Base-by-base conservation (phyloP, 2,329 filamentous ascomycete species). In the Fusarium pseudoanthophilum region DNA sequence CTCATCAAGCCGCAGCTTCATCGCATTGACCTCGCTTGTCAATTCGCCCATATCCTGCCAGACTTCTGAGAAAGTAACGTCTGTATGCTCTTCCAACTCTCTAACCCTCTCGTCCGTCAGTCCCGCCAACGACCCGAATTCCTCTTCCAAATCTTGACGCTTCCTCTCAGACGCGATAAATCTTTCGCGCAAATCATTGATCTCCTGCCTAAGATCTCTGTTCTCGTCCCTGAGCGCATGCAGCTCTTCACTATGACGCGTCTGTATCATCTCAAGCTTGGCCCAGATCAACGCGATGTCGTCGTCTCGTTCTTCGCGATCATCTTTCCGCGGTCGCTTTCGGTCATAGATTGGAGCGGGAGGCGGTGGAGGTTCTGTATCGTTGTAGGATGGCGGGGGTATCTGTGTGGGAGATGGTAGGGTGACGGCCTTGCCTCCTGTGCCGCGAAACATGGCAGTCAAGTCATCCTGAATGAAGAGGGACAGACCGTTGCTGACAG, bases 271-370 rank as follows among this genome's bases (percentile, higher is more conserved):
- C 10, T 52, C 34, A 16, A 67, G 21, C 15, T 67, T 55, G 5
- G 62, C 62, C 64, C 64, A 67, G 2, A 67, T 67, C 11, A 67
- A 16, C 11, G 64, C 64, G 4, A 67, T 67, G 11, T 67, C 62
- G 16, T 67, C 62, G 11, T 45, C 48, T 8, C 48, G 62, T 32
- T 68, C 63, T 8, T 68, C 63, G 28, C 42, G 30, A 4, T 34
- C 36, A 18, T 68, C 30, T 36, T 67, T 60, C 3, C 65, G 62
- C 3, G 42, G 60, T 28, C 64, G 60, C 28, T 67, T 67, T 7
- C 64, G 51, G 6, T 67, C 51, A 24, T 37, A 49, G 3, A 51
- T 49, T 4, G 60, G 64, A n/a, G 60, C 51, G 2, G 39, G 51
- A 24, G 64, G 64, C 10, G 64, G 64, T 8, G 64, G 51, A 9